Evolutionary conservation across 257 asterid genomes (phyloP).

Genomic region (Solanum chaucha): DNA sequence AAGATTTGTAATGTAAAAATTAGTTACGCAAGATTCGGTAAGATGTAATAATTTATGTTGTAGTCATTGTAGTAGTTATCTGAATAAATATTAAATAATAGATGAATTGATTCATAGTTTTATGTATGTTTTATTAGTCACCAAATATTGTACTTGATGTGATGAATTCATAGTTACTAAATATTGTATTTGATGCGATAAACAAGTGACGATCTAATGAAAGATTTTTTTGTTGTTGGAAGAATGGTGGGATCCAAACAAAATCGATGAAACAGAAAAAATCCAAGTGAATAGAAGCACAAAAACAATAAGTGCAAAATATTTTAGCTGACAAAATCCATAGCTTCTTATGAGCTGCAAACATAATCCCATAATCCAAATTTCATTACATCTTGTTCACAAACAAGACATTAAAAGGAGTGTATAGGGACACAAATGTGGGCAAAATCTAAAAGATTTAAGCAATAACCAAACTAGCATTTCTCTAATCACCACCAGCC

Average conservation of each 20-base stretch:
- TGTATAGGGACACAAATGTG: neutral
- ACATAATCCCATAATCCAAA: neutral
- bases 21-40: no score
- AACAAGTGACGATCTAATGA: no score
- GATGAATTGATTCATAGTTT: neutral
- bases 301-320: neutral
- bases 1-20: no score
- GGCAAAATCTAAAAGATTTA: neutral
- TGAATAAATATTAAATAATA: no score
- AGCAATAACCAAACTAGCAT: neutral
- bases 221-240: no score
- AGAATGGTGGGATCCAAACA: neutral
- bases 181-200: no score
- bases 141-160: no score
- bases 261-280: neutral
- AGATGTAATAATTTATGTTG: no score
- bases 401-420: neutral
- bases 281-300: neutral
- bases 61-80: no score
- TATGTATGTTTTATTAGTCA: neutral
- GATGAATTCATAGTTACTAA: neutral
- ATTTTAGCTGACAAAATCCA: neutral
- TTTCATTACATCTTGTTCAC: neutral
- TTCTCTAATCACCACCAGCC: conserved; percentile 18
- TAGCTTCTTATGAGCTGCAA: neutral